Conservation (phyloP, 2,329 filamentous ascomycete genomes). For the Paraphaeosphaeria sporulosa region DNA sequence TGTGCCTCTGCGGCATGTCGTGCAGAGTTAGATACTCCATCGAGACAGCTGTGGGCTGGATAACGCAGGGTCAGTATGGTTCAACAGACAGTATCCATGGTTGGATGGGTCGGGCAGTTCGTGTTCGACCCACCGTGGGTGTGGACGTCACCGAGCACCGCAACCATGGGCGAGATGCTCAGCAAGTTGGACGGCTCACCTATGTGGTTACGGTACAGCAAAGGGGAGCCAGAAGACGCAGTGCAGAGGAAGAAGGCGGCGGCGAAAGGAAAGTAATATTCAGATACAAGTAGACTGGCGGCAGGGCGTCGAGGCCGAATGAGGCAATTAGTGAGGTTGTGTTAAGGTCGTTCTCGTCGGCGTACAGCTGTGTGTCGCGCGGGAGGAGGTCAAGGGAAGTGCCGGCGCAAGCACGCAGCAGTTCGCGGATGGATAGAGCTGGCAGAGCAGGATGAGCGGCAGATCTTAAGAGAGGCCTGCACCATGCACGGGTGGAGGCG, state of each 20-base stretch:
- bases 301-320: slow-evolving; percentile 12
- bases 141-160: neutral
- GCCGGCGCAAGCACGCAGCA: slow-evolving; percentile 44
- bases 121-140: slow-evolving; percentile 2
- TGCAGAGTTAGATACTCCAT: slow-evolving; percentile 52
- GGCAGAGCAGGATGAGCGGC: slow-evolving; percentile 35
- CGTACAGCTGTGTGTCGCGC: slow-evolving; percentile 29
- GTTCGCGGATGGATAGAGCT: slow-evolving; percentile 34
- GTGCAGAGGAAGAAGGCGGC: neutral
- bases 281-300: slow-evolving; percentile 14
- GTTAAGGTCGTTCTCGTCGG: slow-evolving; percentile 22
- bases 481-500: slow-evolving; percentile 20
- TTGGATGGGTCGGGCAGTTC: neutral
- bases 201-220: slow-evolving; percentile 1
- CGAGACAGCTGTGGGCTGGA: slow-evolving; percentile 4
- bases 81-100: slow-evolving; percentile 1
- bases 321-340: slow-evolving; percentile 22
- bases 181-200: slow-evolving; percentile 13
- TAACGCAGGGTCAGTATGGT: neutral
- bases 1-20: slow-evolving; percentile 46
- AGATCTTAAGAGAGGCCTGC: slow-evolving; percentile 31
- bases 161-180: slow-evolving; percentile 9
- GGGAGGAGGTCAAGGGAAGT: slow-evolving; percentile 21
- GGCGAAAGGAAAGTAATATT: slow-evolving; percentile 12
- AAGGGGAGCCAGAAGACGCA: neutral